Evolutionary conservation across 2,329 filamentous ascomycete genomes (phyloP).

Genomic region (Aspergillus hiratsukae): DNA sequence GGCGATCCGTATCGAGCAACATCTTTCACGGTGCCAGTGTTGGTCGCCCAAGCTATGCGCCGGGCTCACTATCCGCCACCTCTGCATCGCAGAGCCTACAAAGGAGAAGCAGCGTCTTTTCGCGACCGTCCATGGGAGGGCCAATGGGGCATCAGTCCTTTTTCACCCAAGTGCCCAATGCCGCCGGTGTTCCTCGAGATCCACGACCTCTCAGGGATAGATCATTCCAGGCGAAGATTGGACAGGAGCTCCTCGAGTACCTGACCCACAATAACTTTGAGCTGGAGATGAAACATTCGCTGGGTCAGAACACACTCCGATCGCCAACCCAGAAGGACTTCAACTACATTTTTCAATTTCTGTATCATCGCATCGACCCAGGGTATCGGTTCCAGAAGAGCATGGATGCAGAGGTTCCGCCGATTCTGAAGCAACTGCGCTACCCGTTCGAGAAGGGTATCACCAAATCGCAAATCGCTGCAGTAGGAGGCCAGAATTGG

Average conservation of each 20-base stretch:
- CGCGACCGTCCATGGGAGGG: conserved; percentile 64
- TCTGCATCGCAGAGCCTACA: conserved; percentile 53
- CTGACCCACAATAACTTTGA: conserved; percentile 93
- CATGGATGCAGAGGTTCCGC: conserved; percentile 91
- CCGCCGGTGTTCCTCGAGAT: conserved; percentile 78
- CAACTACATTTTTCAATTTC: conserved; percentile 95
- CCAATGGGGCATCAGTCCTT: conserved; percentile 82
- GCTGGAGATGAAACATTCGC: conserved; percentile 90
- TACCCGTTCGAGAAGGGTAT: conserved; percentile 96
- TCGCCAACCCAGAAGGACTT: conserved; percentile 98
- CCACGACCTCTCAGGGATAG: conserved; percentile 81
- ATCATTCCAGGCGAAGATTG: conserved; percentile 74
- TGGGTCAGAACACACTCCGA: conserved; percentile 87
- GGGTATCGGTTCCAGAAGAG: conserved; percentile 89
- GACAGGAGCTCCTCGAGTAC: conserved; percentile 86
- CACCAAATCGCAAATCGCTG: conserved; percentile 90
- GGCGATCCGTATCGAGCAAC: conserved; percentile 72
- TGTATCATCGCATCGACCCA: conserved; percentile 93
- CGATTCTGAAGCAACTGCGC: conserved; percentile 84
- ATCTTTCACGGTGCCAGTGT: conserved; percentile 54
- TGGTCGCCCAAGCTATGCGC: conserved; percentile 68
- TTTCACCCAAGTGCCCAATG: conserved; percentile 79
- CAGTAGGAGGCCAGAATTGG: conserved; percentile 97
- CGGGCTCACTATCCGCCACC: conserved; percentile 51
- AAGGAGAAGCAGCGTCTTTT: conserved; percentile 77